A percentile compares a stretch with the other conserved stretches of the same genome.
phyloP scores from a whole-genome alignment of 2,329 filamentous ascomycete genomes.

The Metarhizium rileyi region DNA sequence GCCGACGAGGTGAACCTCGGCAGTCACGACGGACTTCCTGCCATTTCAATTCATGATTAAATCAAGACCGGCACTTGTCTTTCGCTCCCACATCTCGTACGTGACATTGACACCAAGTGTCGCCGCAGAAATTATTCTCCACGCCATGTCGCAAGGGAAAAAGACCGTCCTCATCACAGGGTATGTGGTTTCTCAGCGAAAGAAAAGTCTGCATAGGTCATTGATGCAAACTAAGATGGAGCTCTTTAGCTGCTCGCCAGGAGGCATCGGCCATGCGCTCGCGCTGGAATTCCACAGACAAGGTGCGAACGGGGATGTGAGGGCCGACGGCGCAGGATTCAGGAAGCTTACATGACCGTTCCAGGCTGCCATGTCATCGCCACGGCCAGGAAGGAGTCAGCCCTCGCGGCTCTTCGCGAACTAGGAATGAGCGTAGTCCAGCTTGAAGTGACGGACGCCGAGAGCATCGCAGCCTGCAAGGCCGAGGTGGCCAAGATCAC shows the following conservation, averaged over 20 bases:
- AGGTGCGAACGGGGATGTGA: slow-evolving; percentile 25
- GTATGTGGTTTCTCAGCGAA: slow-evolving; percentile 19
- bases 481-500: slow-evolving; percentile 37
- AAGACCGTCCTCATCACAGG: slow-evolving; percentile 42
- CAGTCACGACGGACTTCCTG: not conserved
- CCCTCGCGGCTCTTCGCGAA: slow-evolving; percentile 34
- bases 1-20: not conserved
- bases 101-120: no score
- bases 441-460: slow-evolving; percentile 43
- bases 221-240: not conserved
- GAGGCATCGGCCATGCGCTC: slow-evolving; percentile 47
- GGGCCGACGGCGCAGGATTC: not conserved
- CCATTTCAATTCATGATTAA: not conserved
- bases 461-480: slow-evolving; percentile 40
- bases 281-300: slow-evolving; percentile 42
- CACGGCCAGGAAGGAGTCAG: slow-evolving; percentile 40
- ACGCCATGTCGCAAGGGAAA: slow-evolving; percentile 12
- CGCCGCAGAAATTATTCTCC: no score
- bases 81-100: no score
- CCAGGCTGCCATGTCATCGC: slow-evolving; percentile 41
- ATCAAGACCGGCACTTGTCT: not conserved
- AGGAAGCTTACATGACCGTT: not conserved
- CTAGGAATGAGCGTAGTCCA: slow-evolving; percentile 39
- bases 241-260: slow-evolving; percentile 41
- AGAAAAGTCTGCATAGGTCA: no score